Evolutionary conservation across 306 rosid genomes (phyloP).

Genomic region (Lathyrus sativus): DNA sequence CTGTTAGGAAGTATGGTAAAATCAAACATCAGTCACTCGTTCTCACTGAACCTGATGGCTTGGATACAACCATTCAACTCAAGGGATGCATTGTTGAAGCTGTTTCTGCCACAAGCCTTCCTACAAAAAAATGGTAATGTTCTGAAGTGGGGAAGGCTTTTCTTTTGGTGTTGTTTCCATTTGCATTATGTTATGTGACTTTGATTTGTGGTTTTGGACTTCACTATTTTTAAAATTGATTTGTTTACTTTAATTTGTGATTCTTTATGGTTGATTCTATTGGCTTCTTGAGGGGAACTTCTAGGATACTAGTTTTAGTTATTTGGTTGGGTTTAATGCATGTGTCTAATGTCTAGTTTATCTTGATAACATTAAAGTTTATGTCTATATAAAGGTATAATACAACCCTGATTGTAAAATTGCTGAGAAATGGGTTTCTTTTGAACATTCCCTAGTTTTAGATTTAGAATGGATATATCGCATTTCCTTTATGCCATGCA

Average conservation of each 20-base stretch:
- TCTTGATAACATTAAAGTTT: neutral
- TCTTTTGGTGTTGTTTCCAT: conserved; percentile 14
- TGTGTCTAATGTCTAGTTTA: conserved; percentile 15
- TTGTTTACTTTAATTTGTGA: conserved; percentile 15
- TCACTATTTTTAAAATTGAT: conserved; percentile 3
- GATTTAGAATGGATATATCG: conserved; percentile 20
- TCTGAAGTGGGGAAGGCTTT: conserved; percentile 21
- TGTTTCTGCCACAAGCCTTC: conserved; percentile 66
- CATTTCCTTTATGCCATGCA: conserved; percentile 25
- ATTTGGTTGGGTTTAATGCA: neutral
- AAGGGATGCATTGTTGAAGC: conserved; percentile 70
- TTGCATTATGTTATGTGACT: conserved; percentile 34
- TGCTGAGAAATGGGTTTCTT: conserved; percentile 18
- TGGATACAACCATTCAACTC: conserved; percentile 48
- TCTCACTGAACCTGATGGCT: conserved; percentile 65
- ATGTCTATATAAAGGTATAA: conserved; percentile 13
- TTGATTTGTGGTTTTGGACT: conserved; percentile 18
- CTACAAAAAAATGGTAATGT: conserved; percentile 86
- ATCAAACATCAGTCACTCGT: conserved; percentile 53
- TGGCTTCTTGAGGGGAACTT: neutral
- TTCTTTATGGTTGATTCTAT: conserved; percentile 2
- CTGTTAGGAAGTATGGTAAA: conserved; percentile 66
- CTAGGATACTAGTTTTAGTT: conserved; percentile 5
- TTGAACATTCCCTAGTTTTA: conserved; percentile 3
- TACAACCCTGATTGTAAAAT: neutral